Percentiles rank a stretch among this genome's conserved stretches.
Conservation (phyloP, 2,329 filamentous ascomycete species). For the Microcyclosporella mali region DNA sequence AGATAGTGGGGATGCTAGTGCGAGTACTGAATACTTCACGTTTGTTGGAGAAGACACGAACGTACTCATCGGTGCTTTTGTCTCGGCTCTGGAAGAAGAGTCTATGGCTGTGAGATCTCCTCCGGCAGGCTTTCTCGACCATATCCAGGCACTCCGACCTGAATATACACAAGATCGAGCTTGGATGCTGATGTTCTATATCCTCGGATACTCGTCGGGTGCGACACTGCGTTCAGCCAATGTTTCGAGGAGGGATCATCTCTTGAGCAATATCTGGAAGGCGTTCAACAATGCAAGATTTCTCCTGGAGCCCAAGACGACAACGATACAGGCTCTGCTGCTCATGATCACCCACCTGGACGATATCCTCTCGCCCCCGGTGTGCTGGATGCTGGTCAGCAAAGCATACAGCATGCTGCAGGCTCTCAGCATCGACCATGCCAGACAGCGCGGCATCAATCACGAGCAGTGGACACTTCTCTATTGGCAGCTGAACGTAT, state of each 20-base stretch:
- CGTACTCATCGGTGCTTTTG: constrained; percentile 2
- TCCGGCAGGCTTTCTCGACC: constrained; percentile 8
- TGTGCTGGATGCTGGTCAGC: constrained; percentile 22
- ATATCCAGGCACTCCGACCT: constrained; percentile 8
- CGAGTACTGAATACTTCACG: not conserved
- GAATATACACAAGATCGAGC: constrained; percentile 14
- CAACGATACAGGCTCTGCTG: constrained; percentile 20
- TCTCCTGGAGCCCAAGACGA: constrained; percentile 18
- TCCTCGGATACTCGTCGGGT: no score
- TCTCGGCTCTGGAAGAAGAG: constrained; percentile 5
- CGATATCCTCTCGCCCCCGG: constrained; percentile 21
- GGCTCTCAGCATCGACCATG: constrained; percentile 16
- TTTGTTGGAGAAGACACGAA: not conserved
- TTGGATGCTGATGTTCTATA: constrained; percentile 25
- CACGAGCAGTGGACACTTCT: constrained; percentile 15
- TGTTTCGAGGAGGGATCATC: constrained; percentile 13
- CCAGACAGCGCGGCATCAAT: constrained; percentile 11
- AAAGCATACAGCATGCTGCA: constrained; percentile 23
- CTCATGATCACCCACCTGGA: constrained; percentile 19
- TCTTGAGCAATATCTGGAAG: constrained; percentile 20
- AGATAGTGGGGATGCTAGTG: not conserved
- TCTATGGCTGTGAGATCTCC: constrained; percentile 7
- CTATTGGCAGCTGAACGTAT: constrained; percentile 22
- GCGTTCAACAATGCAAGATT: constrained; percentile 23
- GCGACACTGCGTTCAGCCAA: no score